A percentile compares a stretch with the other conserved stretches of the same genome.
Evolutionary conservation across 2,329 filamentous ascomycete genomes (phyloP).

Genomic region (Beauveria australis): DNA sequence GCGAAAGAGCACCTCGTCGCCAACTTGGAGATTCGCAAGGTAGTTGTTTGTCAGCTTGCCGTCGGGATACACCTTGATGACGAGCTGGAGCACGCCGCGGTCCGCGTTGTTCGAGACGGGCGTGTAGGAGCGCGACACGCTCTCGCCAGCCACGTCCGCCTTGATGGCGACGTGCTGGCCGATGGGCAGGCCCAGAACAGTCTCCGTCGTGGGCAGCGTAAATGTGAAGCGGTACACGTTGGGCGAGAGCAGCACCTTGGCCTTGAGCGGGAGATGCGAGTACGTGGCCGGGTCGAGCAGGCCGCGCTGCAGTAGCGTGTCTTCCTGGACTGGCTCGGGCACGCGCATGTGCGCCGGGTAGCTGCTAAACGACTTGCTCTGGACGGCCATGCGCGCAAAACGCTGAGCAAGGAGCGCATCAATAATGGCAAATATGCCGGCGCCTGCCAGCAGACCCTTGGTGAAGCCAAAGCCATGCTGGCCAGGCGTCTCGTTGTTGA

Average conservation of each 20-base stretch:
- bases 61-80: conserved; percentile 43
- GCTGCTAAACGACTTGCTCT: conserved; percentile 24
- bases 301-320: conserved; percentile 33
- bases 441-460: conserved; percentile 30
- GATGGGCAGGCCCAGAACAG: conserved; percentile 45
- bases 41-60: conserved; percentile 43
- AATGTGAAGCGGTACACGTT: conserved; percentile 41
- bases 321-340: conserved; percentile 26
- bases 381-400: conserved; percentile 24
- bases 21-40: conserved; percentile 36
- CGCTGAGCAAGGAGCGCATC: conserved; percentile 22
- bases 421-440: conserved; percentile 23
- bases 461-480: conserved; percentile 24
- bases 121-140: conserved; percentile 45
- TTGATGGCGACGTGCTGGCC: conserved; percentile 49
- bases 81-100: conserved; percentile 39
- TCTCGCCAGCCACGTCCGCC: conserved; percentile 35
- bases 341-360: conserved; percentile 33
- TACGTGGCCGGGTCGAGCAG: conserved; percentile 43
- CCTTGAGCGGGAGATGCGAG: conserved; percentile 35
- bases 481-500: conserved; percentile 9
- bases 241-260: conserved; percentile 31
- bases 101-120: conserved; percentile 43
- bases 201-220: conserved; percentile 33
- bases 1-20: conserved; percentile 42